Base-by-base conservation (phyloP, 805 yeast genomes). In the Candida tibetensis region DNA sequence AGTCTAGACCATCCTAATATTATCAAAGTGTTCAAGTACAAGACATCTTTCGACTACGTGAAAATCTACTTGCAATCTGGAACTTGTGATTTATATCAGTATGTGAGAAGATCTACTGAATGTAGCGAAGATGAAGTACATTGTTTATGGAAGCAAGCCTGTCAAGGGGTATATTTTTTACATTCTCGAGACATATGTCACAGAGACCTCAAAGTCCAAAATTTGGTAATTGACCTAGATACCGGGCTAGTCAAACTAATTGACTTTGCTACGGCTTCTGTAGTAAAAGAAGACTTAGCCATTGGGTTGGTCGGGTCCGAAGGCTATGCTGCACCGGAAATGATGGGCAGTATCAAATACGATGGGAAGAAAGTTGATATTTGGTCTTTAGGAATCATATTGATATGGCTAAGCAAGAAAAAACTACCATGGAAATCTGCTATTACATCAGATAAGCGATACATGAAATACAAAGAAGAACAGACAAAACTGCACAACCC, bases 361-460 rank as follows among this genome's bases (percentile, higher is more conserved):
- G 61, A 68, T 37, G 73, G 77, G 0, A 54, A 47, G 32, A 51
- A 53, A 16, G 59, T 64, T 8, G 81, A 76, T 44, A 48, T 73
- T 8, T 76, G 82, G 82, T 66, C 78, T 0, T 42, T 74, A 14
- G 81, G 77, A 2, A 59, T 74, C 2, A 53, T 75, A 1, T 47
- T 71, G 13, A 60, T 57, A 37, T 66, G 56, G 37, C 32, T 73
- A 17, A 9, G 54, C 10, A 47, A 51, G 17, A 38, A 48, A 9
- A 45, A 43, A n/a, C 66, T 64, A 28, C 79, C 79, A 2, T 78
- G 83, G 83, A 60, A 56, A 34, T 43, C 54, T 13, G 79, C 82
- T 0, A 50, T 51, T 18, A 45, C 47, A 15, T 4, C 18, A 21
- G n/a, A n/a, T n/a, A n/a, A n/a, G n/a, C n/a, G n/a, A 28, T 28